A percentile compares a stretch with the other conserved stretches of the same genome.
phyloP scores from a whole-genome alignment of 1,284 basidiomycete species.

The Cutaneotrichosporon sp. region DNA sequence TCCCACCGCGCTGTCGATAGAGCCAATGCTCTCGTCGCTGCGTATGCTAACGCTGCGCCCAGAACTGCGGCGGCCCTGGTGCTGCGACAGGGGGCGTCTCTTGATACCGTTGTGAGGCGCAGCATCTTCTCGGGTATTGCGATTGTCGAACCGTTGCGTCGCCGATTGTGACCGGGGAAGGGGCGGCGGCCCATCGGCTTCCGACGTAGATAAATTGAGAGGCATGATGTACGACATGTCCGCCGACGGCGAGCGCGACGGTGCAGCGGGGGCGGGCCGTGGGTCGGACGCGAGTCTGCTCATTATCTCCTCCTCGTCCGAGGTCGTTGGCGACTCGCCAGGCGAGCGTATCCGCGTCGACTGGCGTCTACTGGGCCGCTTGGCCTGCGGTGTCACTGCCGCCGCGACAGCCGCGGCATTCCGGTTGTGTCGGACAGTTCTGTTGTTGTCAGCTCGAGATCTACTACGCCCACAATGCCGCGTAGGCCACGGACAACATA shows the following conservation, averaged over 20 bases:
- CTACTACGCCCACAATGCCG: no score
- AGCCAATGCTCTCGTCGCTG: constrained; percentile 10
- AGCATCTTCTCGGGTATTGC: not conserved
- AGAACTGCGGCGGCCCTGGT: constrained; percentile 19
- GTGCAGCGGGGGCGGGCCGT: not conserved
- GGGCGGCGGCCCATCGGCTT: not conserved
- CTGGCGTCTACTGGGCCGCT: constrained; percentile 8
- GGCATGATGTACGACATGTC: not conserved
- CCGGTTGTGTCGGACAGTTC: constrained; percentile 10
- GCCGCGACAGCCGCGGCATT: no score
- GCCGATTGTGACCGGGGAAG: not conserved
- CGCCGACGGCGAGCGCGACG: not conserved
- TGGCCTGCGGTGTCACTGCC: no score
- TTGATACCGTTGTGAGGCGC: not conserved
- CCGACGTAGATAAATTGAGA: not conserved
- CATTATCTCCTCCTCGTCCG: constrained; percentile 19
- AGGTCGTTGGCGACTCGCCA: constrained; percentile 36
- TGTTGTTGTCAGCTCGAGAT: not conserved
- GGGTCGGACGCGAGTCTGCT: no score
- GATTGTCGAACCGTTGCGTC: not conserved
- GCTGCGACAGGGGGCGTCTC: constrained; percentile 25
- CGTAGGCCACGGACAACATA: no score
- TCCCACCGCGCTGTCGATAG: no score
- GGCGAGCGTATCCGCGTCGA: constrained; percentile 41
- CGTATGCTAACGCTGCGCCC: constrained; percentile 17